phyloP scores from a whole-genome alignment of 805 yeast species.

The Cephaloascus albidus region DNA sequence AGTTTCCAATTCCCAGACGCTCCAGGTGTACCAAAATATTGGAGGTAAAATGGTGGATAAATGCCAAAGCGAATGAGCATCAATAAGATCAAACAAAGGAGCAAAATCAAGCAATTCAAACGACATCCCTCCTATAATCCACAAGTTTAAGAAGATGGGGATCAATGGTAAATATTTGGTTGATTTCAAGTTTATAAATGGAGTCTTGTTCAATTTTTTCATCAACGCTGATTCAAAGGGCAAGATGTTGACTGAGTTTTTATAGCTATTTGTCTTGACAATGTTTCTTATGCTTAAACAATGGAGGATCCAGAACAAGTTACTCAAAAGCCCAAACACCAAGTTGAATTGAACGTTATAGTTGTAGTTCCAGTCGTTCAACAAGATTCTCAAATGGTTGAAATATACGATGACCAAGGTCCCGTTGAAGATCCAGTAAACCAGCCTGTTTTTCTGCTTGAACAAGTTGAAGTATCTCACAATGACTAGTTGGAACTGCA shows the following conservation, averaged over 20 bases:
- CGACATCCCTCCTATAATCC: conserved; percentile 69
- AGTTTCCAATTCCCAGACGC: conserved; percentile 33
- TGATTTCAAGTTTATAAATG: conserved; percentile 4
- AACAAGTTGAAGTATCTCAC: conserved; percentile 21
- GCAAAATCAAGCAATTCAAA: conserved; percentile 88
- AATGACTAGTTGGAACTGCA: conserved; percentile 23
- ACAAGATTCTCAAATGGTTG: conserved; percentile 18
- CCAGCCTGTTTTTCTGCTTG: conserved; percentile 3
- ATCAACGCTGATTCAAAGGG: conserved; percentile 28
- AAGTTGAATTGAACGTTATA: conserved; percentile 25
- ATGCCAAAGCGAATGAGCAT: conserved; percentile 96
- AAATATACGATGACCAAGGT: conserved; percentile 7
- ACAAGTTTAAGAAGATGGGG: conserved; percentile 42
- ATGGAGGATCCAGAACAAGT: conserved; percentile 24
- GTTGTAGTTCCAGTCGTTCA: conserved; percentile 25
- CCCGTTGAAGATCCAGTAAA: conserved; percentile 11
- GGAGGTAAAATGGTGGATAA: conserved; percentile 80
- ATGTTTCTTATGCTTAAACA: conserved; percentile 10
- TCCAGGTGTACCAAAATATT: conserved; percentile 59
- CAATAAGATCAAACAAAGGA: conserved; percentile 58
- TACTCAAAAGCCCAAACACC: conserved; percentile 18
- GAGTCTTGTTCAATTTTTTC: conserved; percentile 18
- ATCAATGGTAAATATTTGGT: conserved; percentile 15
- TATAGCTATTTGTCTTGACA: conserved; percentile 6
- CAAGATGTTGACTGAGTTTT: conserved; percentile 24